These are phyloP conservation scores for Alternaria rosae DNA, from an alignment of 2,329 filamentous ascomycete species.

Conservation along the genomic window DNA sequence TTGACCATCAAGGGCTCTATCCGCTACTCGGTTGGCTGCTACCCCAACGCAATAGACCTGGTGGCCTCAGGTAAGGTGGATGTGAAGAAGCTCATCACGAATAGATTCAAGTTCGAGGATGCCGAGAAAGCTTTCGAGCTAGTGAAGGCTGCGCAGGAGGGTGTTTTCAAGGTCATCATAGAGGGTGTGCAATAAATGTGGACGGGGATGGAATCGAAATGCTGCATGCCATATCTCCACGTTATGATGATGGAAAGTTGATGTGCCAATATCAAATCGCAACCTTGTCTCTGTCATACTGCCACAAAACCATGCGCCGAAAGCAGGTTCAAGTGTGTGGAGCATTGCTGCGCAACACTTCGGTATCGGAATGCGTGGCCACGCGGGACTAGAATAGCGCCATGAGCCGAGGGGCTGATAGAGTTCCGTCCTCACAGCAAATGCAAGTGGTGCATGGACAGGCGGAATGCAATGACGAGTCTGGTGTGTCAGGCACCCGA, in stretches of 20 bases:
- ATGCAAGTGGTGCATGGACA: too few species aligned
- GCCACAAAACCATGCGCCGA: background rate
- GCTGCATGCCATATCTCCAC: background rate
- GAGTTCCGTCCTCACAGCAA: background rate
- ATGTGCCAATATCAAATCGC: background rate
- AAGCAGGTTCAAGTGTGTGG: background rate
- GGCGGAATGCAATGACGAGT: background rate
- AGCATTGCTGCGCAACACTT: background rate
- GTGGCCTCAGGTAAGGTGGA: slow-evolving; percentile 59
- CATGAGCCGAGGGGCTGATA: background rate
- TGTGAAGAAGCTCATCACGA: slow-evolving; percentile 51
- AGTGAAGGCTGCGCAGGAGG: slow-evolving; percentile 48
- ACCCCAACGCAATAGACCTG: slow-evolving; percentile 59
- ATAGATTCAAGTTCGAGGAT: slow-evolving; percentile 55
- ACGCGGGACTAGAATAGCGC: background rate
- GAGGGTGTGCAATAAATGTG: slow-evolving; percentile 56
- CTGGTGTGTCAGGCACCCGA: background rate
- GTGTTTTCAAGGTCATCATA: slow-evolving; percentile 57
- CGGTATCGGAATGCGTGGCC: background rate
- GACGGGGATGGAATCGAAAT: background rate
- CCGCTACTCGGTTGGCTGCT: slow-evolving; percentile 60
- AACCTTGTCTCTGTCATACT: background rate
- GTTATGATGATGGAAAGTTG: background rate
- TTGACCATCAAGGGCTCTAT: slow-evolving; percentile 61
- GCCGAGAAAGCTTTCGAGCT: slow-evolving; percentile 59